Evolutionary conservation across 2,329 filamentous ascomycete genomes (phyloP).

Genomic region (Beauveria varroae): DNA sequence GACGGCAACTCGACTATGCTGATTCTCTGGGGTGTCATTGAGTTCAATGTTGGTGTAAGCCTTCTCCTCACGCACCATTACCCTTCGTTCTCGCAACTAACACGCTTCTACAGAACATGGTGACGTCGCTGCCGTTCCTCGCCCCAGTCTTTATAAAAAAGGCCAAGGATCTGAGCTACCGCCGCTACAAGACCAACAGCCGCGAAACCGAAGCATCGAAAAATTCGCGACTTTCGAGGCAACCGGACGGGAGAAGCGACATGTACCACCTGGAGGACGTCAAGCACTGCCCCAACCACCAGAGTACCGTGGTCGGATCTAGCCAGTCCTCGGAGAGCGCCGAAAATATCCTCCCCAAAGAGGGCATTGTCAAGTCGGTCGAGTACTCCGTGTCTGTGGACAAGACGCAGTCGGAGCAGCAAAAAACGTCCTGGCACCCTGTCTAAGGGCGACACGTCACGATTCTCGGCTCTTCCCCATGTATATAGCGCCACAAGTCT

Average conservation of each 20-base stretch:
- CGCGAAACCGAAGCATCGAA: constrained; percentile 17
- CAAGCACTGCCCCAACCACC: constrained; percentile 20
- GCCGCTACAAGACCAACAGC: constrained; percentile 24
- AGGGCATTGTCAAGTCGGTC: constrained; percentile 33
- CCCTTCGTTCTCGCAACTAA: neutral
- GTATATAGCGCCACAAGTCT: neutral
- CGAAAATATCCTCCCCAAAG: constrained; percentile 30
- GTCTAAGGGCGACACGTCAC: neutral
- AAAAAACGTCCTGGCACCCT: constrained; percentile 7
- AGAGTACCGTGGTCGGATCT: constrained; percentile 21
- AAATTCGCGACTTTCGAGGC: constrained; percentile 5
- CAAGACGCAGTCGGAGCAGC: neutral
- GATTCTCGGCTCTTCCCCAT: neutral
- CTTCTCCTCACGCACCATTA: no score
- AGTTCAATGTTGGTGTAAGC: constrained; percentile 43
- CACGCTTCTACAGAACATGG: constrained; percentile 30
- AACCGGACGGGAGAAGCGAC: constrained; percentile 18
- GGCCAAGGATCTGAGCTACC: constrained; percentile 33
- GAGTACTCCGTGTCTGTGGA: constrained; percentile 34
- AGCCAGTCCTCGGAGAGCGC: constrained; percentile 25
- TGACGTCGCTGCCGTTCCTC: constrained; percentile 38
- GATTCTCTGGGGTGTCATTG: constrained; percentile 48
- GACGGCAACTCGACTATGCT: constrained; percentile 50
- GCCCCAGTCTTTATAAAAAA: constrained; percentile 36
- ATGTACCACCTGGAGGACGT: constrained; percentile 31